phyloP scores from a whole-genome alignment of 768 basidiomycete species.

The Fistulinella prunicolor region DNA sequence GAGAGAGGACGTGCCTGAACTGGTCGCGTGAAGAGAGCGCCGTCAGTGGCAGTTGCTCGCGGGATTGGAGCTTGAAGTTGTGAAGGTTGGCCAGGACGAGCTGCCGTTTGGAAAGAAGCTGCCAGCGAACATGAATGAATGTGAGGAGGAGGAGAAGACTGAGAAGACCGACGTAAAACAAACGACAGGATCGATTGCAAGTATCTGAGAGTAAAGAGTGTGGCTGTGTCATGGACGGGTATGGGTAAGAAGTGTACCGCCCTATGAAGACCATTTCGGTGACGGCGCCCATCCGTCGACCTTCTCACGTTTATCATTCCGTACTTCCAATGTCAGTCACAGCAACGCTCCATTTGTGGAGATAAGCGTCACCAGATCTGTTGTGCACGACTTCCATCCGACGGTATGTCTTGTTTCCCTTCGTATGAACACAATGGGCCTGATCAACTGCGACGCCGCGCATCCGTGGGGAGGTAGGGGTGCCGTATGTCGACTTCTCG shows the following conservation, averaged over 20 bases:
- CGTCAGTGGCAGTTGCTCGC: conserved; percentile 40
- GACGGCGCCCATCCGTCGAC: not conserved
- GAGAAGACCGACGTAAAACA: conserved; percentile 16
- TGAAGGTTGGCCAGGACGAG: conserved; percentile 31
- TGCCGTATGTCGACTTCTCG: not conserved
- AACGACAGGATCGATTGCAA: conserved; percentile 24
- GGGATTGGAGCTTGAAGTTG: conserved; percentile 25
- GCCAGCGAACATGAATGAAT: not conserved
- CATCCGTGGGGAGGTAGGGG: not conserved
- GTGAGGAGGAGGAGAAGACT: not conserved
- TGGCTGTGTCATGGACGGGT: conserved; percentile 12
- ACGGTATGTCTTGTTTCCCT: too few relatives aligned
- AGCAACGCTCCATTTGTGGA: too few relatives aligned
- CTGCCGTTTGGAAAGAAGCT: conserved; percentile 27
- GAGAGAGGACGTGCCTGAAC: conserved; percentile 54
- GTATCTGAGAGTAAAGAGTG: not conserved
- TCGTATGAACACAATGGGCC: too few relatives aligned
- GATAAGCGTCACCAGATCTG: too few relatives aligned
- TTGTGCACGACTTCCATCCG: too few relatives aligned
- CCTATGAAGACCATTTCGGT: not conserved
- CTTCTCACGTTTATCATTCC: not conserved
- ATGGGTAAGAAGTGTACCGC: not conserved
- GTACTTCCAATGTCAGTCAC: too few relatives aligned
- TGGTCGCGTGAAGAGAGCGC: conserved; percentile 50
- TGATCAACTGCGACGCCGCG: too few relatives aligned